Percentiles rank a stretch among this genome's conserved stretches.
Evolutionary conservation across 345 rosid genomes (phyloP).

Genomic region (Geranium brycei): DNA sequence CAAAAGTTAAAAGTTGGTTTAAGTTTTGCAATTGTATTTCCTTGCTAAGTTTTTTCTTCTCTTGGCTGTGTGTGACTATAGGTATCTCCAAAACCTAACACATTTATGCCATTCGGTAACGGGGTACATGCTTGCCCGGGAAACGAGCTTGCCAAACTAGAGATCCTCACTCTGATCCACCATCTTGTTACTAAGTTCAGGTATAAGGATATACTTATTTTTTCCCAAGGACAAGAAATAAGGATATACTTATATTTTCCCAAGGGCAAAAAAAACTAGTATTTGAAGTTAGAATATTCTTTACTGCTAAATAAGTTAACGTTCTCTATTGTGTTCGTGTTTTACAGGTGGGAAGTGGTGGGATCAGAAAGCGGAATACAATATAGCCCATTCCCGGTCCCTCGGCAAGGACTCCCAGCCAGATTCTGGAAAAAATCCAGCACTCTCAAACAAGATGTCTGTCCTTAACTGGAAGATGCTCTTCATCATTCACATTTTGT

Average conservation of each 20-base stretch:
- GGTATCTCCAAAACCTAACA: constrained; percentile 65
- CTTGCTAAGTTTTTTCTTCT: background rate
- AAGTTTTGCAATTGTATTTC: background rate
- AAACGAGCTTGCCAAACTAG: constrained; percentile 81
- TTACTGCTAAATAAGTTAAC: background rate
- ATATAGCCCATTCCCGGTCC: constrained; percentile 82
- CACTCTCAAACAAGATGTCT: constrained; percentile 3
- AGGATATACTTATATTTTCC: background rate
- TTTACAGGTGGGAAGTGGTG: constrained; percentile 65
- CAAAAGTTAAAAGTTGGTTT: background rate
- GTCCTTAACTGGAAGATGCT: constrained; percentile 1
- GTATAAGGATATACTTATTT: constrained; percentile 20
- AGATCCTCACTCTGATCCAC: constrained; percentile 64
- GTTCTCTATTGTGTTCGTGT: background rate
- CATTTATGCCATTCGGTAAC: constrained; percentile 84
- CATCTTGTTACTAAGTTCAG: constrained; percentile 58
- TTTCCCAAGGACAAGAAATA: no score
- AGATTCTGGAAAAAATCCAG: constrained; percentile 39
- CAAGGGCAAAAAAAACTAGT: background rate
- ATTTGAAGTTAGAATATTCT: background rate
- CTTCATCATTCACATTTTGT: background rate
- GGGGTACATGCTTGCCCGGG: constrained; percentile 97
- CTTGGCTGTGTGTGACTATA: constrained; percentile 13
- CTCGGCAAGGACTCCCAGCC: constrained; percentile 58
- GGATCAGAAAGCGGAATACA: constrained; percentile 52